Conservation (phyloP, 2,329 filamentous ascomycete genomes). For the Thelonectria discophora region DNA sequence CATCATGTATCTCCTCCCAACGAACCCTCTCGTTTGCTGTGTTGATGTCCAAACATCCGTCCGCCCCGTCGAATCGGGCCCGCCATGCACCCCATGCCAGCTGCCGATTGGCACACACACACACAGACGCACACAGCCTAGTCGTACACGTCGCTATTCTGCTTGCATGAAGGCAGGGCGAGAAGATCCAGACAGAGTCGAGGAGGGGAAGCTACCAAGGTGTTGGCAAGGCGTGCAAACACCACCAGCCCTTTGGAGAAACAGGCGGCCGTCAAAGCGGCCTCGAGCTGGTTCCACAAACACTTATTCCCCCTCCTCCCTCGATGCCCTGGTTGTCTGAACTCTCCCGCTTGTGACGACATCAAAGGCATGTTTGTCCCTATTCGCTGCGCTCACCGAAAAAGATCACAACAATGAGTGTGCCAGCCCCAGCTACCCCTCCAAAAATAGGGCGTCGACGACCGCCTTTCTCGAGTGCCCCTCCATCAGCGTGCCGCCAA, state of each 20-base stretch:
- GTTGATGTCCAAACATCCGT: constrained; percentile 45
- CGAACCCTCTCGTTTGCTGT: constrained; percentile 41
- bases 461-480: constrained; percentile 34
- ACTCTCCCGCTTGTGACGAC: constrained; percentile 24
- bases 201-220: constrained; percentile 28
- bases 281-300: constrained; percentile 30
- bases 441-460: constrained; percentile 38
- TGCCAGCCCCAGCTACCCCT: constrained; percentile 31
- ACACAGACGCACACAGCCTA: constrained; percentile 29
- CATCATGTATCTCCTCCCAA: constrained; percentile 38
- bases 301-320: constrained; percentile 25
- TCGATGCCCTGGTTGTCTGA: constrained; percentile 20
- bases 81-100: constrained; percentile 37
- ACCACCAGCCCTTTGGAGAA: constrained; percentile 22
- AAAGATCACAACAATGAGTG: constrained; percentile 26
- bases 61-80: constrained; percentile 42
- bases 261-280: constrained; percentile 24
- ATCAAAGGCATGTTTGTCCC: constrained; percentile 20
- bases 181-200: constrained; percentile 18
- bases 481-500: constrained; percentile 31
- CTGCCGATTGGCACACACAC: constrained; percentile 42
- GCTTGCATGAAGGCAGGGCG: constrained; percentile 26
- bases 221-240: constrained; percentile 33
- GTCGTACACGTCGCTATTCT: constrained; percentile 38
- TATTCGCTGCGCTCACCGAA: constrained; percentile 38